A percentile compares a stretch with the other conserved stretches of the same genome.
phyloP scores from a whole-genome alignment of 2,329 filamentous ascomycete genomes.

The Furcasterigmium sp. region DNA sequence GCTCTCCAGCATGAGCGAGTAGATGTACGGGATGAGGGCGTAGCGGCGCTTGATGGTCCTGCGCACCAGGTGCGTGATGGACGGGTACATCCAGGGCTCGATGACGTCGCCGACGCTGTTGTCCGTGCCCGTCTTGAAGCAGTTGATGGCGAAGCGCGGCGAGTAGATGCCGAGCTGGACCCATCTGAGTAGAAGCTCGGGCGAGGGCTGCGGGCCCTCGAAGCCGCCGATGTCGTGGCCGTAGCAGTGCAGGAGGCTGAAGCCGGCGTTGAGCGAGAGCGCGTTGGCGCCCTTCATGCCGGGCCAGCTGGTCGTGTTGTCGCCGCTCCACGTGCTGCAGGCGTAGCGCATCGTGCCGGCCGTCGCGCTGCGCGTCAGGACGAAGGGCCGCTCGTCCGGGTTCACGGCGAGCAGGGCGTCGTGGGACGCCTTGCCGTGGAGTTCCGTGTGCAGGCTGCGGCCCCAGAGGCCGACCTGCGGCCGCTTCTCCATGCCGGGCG shows the following conservation, averaged over 20 bases:
- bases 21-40: conserved; percentile 66
- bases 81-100: conserved; percentile 73
- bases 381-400: conserved; percentile 58
- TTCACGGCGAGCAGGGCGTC: conserved; percentile 56
- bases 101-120: conserved; percentile 67
- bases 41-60: conserved; percentile 65
- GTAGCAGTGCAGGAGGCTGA: conserved; percentile 64
- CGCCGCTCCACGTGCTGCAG: conserved; percentile 68
- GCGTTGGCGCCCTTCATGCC: conserved; percentile 69
- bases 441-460: conserved; percentile 62
- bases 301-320: conserved; percentile 70
- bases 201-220: conserved; percentile 65
- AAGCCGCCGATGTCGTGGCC: conserved; percentile 74
- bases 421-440: conserved; percentile 66
- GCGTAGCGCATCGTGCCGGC: conserved; percentile 66
- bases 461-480: conserved; percentile 64
- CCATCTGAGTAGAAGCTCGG: conserved; percentile 69
- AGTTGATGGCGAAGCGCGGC: conserved; percentile 70
- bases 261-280: conserved; percentile 60
- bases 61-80: conserved; percentile 57
- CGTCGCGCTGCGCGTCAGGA: conserved; percentile 66
- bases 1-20: conserved; percentile 57
- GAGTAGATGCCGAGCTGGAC: conserved; percentile 67
- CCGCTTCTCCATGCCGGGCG: conserved; percentile 26
- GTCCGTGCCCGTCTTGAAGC: conserved; percentile 67